These are phyloP conservation scores for Lactuca sativa DNA, from an alignment of 129 eudicot genomes.

Conservation along the genomic window DNA sequence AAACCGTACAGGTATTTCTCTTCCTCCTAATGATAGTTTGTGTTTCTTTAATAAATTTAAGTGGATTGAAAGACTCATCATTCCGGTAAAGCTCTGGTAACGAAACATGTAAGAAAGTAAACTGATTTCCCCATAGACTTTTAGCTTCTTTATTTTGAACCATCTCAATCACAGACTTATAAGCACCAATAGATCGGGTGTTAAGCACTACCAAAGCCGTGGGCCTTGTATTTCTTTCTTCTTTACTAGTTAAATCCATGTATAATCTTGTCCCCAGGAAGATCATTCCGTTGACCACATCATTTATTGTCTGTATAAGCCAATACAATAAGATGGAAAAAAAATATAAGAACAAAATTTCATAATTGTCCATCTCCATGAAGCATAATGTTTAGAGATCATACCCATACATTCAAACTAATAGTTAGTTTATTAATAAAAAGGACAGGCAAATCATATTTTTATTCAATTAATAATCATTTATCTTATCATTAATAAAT, in stretches of 20 bases:
- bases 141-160: slow-evolving; percentile 24
- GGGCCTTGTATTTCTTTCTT: slow-evolving; percentile 24
- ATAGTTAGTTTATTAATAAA: too few species aligned
- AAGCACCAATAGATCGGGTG: slow-evolving; percentile 35
- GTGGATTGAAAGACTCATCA: slow-evolving; percentile 31
- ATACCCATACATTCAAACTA: too few species aligned
- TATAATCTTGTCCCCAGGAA: slow-evolving; percentile 31
- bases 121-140: slow-evolving; percentile 59
- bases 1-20: slow-evolving; percentile 46
- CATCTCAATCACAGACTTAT: too few species aligned
- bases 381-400: too few species aligned
- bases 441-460: too few species aligned
- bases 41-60: slow-evolving; percentile 34
- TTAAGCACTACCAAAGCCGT: slow-evolving; percentile 57
- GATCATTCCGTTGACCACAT: slow-evolving; percentile 46
- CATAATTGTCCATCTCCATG: too few species aligned
- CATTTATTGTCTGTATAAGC: slow-evolving; percentile 58
- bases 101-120: slow-evolving; percentile 45
- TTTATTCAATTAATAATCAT: too few species aligned
- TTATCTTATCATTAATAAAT: too few species aligned
- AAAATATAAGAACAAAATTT: too few species aligned
- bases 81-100: slow-evolving; percentile 31
- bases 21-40: slow-evolving; percentile 38
- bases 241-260: slow-evolving; percentile 14
- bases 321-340: too few species aligned